Percentiles rank a stretch among this genome's conserved stretches.
Conservation (phyloP, 2,329 filamentous ascomycete species). For the Fusarium tuaranense region DNA sequence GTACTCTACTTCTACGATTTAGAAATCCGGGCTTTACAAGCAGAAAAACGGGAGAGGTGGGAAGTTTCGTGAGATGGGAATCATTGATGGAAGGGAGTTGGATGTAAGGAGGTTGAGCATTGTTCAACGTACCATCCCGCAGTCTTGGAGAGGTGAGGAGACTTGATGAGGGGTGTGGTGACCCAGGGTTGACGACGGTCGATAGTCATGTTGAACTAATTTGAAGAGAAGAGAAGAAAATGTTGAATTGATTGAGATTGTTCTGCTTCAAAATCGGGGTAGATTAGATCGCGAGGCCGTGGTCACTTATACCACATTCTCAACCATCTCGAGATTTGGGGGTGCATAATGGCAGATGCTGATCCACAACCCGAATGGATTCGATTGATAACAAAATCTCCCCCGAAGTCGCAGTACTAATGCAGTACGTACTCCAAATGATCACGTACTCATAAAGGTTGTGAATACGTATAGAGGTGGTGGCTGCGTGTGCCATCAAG, state of each 20-base stretch:
- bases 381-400: conserved; percentile 9
- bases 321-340: background rate
- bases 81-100: background rate
- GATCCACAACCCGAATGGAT: conserved; percentile 3
- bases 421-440: background rate
- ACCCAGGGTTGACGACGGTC: conserved; percentile 33
- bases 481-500: conserved; percentile 2
- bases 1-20: conserved; percentile 70
- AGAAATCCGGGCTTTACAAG: conserved; percentile 23
- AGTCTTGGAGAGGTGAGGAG: conserved; percentile 66
- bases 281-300: background rate
- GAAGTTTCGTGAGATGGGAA: background rate
- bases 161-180: conserved; percentile 33
- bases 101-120: background rate
- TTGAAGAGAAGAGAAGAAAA: background rate
- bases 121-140: conserved; percentile 71
- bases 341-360: background rate
- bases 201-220: conserved; percentile 25
- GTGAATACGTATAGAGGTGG: background rate
- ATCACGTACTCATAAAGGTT: background rate
- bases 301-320: conserved; percentile 1
- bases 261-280: background rate
- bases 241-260: background rate
- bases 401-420: conserved; percentile 7
- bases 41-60: background rate